These are phyloP conservation scores for Termitomyces sp. DNA, from an alignment of 768 basidiomycete species.

Conservation along the genomic window DNA sequence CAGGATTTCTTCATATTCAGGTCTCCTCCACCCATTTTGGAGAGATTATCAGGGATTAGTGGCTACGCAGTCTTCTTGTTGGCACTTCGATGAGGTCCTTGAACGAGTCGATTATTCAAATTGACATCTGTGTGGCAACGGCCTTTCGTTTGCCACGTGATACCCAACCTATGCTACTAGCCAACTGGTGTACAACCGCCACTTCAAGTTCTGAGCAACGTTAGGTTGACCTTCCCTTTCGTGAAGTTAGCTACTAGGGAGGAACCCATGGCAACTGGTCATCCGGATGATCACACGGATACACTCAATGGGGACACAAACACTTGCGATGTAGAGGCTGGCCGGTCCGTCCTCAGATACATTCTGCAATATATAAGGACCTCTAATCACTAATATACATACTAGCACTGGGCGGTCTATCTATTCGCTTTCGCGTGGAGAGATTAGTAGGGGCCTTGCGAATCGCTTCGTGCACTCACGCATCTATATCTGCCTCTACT, in stretches of 20 bases:
- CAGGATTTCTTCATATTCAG: conserved; percentile 99
- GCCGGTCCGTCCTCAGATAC: conserved; percentile 9
- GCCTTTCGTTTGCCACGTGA: not conserved
- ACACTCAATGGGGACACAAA: conserved; percentile 26
- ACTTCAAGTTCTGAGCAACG: not conserved
- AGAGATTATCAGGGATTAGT: conserved; percentile 1
- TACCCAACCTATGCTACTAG: no score
- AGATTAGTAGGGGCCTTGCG: conserved; percentile 81
- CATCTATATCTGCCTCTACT: conserved; percentile 83
- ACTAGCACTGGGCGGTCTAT: conserved; percentile 72
- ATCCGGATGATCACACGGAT: conserved; percentile 19
- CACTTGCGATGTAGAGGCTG: conserved; percentile 15
- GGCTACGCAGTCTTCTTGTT: not conserved
- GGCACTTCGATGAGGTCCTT: not conserved
- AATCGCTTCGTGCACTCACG: conserved; percentile 88
- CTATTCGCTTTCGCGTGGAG: conserved; percentile 76
- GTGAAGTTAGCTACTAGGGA: not conserved
- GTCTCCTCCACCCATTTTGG: conserved; percentile 97
- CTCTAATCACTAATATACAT: conserved; percentile 14
- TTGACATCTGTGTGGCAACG: not conserved
- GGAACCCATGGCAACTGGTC: conserved; percentile 9
- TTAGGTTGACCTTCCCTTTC: not conserved
- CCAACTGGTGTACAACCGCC: no score
- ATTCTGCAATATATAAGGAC: not conserved
- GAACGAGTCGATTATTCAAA: not conserved